Base-by-base conservation (phyloP, 73 alveolate genomes). In the Tetrahymena elliotti region DNA sequence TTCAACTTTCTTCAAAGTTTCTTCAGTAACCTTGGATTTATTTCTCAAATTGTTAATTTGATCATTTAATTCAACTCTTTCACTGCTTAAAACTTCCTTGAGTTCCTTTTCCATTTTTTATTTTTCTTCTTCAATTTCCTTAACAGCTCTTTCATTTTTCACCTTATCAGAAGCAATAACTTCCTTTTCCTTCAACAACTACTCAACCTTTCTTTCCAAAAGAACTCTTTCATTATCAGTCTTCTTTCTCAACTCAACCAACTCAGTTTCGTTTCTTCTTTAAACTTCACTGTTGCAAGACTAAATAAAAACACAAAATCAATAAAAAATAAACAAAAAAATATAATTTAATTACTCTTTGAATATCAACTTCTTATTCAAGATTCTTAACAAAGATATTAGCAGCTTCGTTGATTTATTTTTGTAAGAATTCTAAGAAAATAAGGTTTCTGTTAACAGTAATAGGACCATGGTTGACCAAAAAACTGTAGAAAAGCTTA, bases 391-490 rank as follows among this genome's bases (percentile, higher is more conserved):
- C 88, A 94, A 98, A 98, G 92, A 93, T 95, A 40, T 96, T 96
- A 10, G 98, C 97, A n/a, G 98, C 99, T 95, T 97, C 99, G 38
- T 84, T 84, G 35, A 97, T 92, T 6, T 96, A 96, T 92, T 94
- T 97, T 52, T 95, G 84, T 35, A 95, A 93, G 95, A 97, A 98
- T 39, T 98, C 99, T 84, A 96, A 96, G 93, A 98, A 94, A 35
- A 97, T 95, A 52, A 94, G 94, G n/a, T 96, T 96, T 93, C 98
- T 97, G 20, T 95, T 94, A 33, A 97, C 97, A n/a, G 98, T 98
- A 33, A 95, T 97, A 27, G 99, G 99, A 31, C 98, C 98, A 95
- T 96, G 96, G 84, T 98, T 99, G 52, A 96, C 94, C 96, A 95
- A 98, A 93, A 94, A 96, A 92, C 97, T 95, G 82, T 97, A 96